phyloP scores from a whole-genome alignment of 1,284 basidiomycete species.

The Ustilago cynodontis region DNA sequence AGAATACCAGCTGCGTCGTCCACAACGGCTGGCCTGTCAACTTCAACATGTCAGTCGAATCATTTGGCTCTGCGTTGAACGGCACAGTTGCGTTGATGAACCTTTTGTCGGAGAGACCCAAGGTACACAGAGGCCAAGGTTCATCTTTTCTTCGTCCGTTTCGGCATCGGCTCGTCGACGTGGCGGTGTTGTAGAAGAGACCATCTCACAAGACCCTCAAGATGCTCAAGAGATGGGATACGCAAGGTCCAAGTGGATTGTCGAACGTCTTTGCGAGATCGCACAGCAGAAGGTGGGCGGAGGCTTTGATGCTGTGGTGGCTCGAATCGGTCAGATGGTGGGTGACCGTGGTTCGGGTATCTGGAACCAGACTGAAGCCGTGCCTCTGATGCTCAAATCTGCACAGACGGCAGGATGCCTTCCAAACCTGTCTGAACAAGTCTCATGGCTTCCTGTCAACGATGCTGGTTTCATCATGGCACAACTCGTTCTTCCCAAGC shows the following conservation, averaged over 20 bases:
- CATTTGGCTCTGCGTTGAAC: slow-evolving; percentile 64
- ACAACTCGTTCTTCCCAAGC: slow-evolving; percentile 71
- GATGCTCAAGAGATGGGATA: slow-evolving; percentile 74
- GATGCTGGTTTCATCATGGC: slow-evolving; percentile 74
- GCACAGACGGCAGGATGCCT: slow-evolving; percentile 73
- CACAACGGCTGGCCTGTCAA: slow-evolving; percentile 54
- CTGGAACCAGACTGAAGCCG: slow-evolving; percentile 76
- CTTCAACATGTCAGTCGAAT: slow-evolving; percentile 46
- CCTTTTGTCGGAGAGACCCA: slow-evolving; percentile 72
- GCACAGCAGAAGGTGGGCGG: slow-evolving; percentile 63
- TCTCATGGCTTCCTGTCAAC: slow-evolving; percentile 76
- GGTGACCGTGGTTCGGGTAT: slow-evolving; percentile 74
- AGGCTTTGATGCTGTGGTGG: slow-evolving; percentile 23
- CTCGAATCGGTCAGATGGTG: slow-evolving; percentile 73
- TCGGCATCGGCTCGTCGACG: slow-evolving; percentile 70
- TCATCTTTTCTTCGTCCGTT: slow-evolving; percentile 76
- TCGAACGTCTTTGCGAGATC: slow-evolving; percentile 74
- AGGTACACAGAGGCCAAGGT: slow-evolving; percentile 70
- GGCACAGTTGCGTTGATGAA: slow-evolving; percentile 75
- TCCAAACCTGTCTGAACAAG: slow-evolving; percentile 72
- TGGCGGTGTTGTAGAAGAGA: slow-evolving; percentile 70
- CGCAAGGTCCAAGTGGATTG: slow-evolving; percentile 76
- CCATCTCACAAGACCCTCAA: slow-evolving; percentile 69
- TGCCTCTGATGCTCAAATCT: slow-evolving; percentile 70
- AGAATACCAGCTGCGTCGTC: slow-evolving; percentile 23